phyloP scores from a whole-genome alignment of 495 filamentous ascomycete species.

The Sordaria brevicollis region DNA sequence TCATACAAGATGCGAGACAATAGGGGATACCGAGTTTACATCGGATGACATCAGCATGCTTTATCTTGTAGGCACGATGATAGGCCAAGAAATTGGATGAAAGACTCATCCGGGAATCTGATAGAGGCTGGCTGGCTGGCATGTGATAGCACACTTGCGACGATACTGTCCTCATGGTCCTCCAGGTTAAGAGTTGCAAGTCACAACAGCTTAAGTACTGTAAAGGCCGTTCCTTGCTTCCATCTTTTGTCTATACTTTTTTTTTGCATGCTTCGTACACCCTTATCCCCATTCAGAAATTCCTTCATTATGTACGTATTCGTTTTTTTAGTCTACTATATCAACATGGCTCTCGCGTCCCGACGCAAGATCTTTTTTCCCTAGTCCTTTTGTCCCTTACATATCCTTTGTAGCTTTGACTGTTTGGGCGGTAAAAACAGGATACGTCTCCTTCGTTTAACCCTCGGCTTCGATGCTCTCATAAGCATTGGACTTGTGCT shows the following conservation, averaged over 20 bases:
- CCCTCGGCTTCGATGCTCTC: conserved; percentile 48
- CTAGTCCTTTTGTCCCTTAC: neutral
- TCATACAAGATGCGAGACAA: neutral
- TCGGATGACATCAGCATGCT: neutral
- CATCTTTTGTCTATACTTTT: neutral
- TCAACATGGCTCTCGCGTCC: neutral
- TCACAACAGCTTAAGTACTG: too few species aligned
- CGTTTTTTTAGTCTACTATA: neutral
- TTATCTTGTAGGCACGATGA: neutral
- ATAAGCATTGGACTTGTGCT: conserved; percentile 88
- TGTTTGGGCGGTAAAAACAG: neutral
- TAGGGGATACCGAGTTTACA: neutral
- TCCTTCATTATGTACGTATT: neutral
- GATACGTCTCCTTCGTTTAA: conserved; percentile 12
- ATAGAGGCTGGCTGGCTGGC: too few species aligned
- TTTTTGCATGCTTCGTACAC: too few species aligned
- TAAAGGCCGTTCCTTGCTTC: too few species aligned
- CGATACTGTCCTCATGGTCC: too few species aligned
- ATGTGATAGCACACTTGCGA: neutral
- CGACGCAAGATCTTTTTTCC: neutral
- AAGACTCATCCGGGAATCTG: too few species aligned
- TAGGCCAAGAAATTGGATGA: neutral
- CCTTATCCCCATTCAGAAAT: too few species aligned
- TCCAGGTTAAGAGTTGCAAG: too few species aligned
- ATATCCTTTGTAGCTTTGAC: neutral